Base-by-base conservation (phyloP, 371 early-diverging fungal genomes). In the Haplosporangium sp. region DNA sequence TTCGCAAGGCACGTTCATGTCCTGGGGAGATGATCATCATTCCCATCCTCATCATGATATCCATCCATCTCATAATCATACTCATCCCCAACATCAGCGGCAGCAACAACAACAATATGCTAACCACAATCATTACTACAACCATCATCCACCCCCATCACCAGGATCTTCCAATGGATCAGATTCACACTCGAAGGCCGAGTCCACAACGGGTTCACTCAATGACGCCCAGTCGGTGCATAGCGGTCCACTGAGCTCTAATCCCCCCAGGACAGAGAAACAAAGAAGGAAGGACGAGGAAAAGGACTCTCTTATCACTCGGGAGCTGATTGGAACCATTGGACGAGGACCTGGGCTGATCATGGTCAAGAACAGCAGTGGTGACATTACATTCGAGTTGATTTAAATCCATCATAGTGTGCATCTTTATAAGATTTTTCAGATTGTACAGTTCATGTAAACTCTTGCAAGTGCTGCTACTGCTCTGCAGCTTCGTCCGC, bases 281-380 rank as follows among this genome's bases (percentile, higher is more conserved):
- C 64, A 67, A 20, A 53, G 42, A 54, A 67, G 65, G 65, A 74
- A 68, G 65, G 61, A 59, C 13, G 74, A 67, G 7, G 73, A 79
- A 6, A 58, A 69, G 38, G 67, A 68, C 29, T 47, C 56, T n/a
- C 43, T 54, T 4, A 51, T 59, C 21, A 73, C 69, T 0, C 65
- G 59, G 13, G 80, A 79, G 60, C 13, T 79, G 18, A 79, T 79
- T 62, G 80, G 80, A 6, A 62, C 58, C 6, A 65, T 79, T 55
- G 80, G 80, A 2, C 55, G 69, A 18, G 80, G 80, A 7, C 0
- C 59, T 46, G 80, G 80, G 0, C 45, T 79, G 58, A 42, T 79
- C 51, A 65, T 79, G 69, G 66, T 40, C 63, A 79, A 79, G 73
- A 79, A 79, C 63, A 66, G 67, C 40, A 73, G 73, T 59, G 80